Evolutionary conservation across 352 stramenopile genomes (phyloP).

Genomic region (Globisporangium sylvaticum): DNA sequence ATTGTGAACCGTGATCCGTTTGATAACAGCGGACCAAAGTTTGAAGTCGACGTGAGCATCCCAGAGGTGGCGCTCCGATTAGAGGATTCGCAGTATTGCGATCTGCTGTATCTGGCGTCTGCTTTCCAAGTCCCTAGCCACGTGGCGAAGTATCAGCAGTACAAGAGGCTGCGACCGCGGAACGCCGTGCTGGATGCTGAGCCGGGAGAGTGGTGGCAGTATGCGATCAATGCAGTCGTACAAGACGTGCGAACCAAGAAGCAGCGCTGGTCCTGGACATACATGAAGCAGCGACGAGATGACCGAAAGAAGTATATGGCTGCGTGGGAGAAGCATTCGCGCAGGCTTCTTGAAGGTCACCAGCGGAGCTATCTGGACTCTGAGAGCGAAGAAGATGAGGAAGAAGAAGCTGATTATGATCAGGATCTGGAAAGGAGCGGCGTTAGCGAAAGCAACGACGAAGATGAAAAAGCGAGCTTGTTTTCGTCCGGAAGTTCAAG

Average conservation of each 20-base stretch:
- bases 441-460: constrained; percentile 5
- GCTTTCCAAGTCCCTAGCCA: constrained; percentile 70
- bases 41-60: constrained; percentile 80
- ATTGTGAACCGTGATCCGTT: constrained; percentile 83
- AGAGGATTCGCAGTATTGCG: constrained; percentile 86
- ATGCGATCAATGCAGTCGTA: constrained; percentile 63
- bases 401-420: constrained; percentile 44
- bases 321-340: constrained; percentile 49
- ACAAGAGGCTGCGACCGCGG: constrained; percentile 63
- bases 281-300: constrained; percentile 78
- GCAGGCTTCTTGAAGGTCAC: constrained; percentile 22
- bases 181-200: constrained; percentile 44
- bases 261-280: constrained; percentile 72
- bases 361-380: constrained; percentile 35
- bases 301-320: constrained; percentile 71
- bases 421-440: constrained; percentile 6
- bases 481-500: constrained; percentile 5
- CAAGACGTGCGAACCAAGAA: constrained; percentile 63
- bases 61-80: constrained; percentile 75
- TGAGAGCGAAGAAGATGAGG: constrained; percentile 63
- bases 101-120: constrained; percentile 76
- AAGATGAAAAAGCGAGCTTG: constrained; percentile 3
- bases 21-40: constrained; percentile 68
- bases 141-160: constrained; percentile 73
- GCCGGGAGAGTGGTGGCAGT: constrained; percentile 73